Percentiles rank a stretch among this genome's conserved stretches.
Evolutionary conservation across 192 early-diverging fungal genomes (phyloP).

Genomic region (Rhizophagus clarus): DNA sequence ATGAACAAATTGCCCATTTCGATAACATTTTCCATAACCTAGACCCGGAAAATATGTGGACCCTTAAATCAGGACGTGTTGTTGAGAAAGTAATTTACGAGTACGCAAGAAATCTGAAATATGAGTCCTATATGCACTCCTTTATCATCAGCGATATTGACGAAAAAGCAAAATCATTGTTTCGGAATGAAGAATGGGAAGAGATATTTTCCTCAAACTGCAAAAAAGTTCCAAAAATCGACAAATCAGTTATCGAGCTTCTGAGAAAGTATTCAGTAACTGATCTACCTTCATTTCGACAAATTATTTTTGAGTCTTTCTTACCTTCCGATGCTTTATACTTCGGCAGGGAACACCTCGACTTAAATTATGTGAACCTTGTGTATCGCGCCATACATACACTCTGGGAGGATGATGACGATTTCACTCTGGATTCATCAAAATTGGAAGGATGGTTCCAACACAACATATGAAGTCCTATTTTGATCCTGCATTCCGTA

Average conservation of each 20-base stretch:
- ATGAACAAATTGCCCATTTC: neutral
- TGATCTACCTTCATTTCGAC: conserved; percentile 11
- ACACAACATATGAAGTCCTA: neutral
- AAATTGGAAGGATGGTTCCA: conserved; percentile 15
- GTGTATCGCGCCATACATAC: conserved; percentile 11
- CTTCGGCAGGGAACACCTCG: conserved; percentile 7
- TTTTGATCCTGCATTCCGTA: neutral
- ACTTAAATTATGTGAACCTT: conserved; percentile 21
- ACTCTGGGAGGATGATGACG: neutral
- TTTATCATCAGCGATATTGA: conserved; percentile 16
- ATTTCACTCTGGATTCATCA: conserved; percentile 21
- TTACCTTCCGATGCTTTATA: neutral
- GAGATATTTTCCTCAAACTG: conserved; percentile 1
- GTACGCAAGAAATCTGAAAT: neutral
- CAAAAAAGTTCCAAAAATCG: conserved; percentile 8
- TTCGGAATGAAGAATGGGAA: conserved; percentile 1
- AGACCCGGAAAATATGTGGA: conserved; percentile 15
- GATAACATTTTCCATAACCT: conserved; percentile 1
- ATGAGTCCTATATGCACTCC: conserved; percentile 18
- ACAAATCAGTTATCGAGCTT: conserved; percentile 19
- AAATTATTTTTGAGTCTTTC: conserved; percentile 29
- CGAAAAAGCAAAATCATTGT: neutral
- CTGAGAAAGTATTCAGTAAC: conserved; percentile 19
- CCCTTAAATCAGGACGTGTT: conserved; percentile 15
- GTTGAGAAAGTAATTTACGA: conserved; percentile 24